Percentiles rank a stretch among this genome's conserved stretches.
Evolutionary conservation across 495 filamentous ascomycete genomes (phyloP).

Genomic region (Tuber indicum): DNA sequence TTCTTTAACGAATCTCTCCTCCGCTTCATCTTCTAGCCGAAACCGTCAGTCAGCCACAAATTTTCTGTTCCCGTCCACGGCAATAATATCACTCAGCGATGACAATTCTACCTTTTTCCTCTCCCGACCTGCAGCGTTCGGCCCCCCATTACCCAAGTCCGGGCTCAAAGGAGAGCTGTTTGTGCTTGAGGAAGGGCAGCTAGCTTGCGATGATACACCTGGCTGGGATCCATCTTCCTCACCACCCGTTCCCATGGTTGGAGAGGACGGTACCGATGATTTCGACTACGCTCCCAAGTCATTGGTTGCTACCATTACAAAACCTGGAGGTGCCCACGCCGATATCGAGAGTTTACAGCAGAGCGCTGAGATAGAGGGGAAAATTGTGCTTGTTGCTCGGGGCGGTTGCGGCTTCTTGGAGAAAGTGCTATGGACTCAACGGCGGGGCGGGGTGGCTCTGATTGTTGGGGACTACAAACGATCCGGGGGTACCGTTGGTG

Average conservation of each 20-base stretch:
- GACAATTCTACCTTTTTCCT: slow-evolving; percentile 97
- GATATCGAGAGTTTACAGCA: slow-evolving; percentile 95
- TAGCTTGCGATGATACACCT: slow-evolving; percentile 97
- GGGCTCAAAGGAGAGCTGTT: slow-evolving; percentile 44
- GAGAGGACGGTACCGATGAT: slow-evolving; percentile 85
- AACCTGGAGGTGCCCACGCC: slow-evolving; percentile 58
- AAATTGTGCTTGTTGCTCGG: slow-evolving; percentile 79
- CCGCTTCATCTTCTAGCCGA: slow-evolving; percentile 55
- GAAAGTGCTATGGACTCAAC: slow-evolving; percentile 93
- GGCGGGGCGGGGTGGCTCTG: slow-evolving; percentile 76
- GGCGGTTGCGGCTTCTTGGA: slow-evolving; percentile 95
- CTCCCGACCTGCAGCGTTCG: slow-evolving; percentile 88
- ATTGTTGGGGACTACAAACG: slow-evolving; percentile 91
- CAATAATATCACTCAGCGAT: slow-evolving; percentile 90
- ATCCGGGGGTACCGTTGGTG: slow-evolving; percentile 54
- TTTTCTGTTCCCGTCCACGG: slow-evolving; percentile 86
- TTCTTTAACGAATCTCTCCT: slow-evolving; percentile 49
- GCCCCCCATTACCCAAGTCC: slow-evolving; percentile 64
- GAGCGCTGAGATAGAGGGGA: slow-evolving; percentile 86
- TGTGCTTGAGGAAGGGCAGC: slow-evolving; percentile 62
- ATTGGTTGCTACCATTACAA: slow-evolving; percentile 37
- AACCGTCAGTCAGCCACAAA: slow-evolving; percentile 49
- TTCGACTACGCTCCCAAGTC: slow-evolving; percentile 28
- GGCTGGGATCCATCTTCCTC: slow-evolving; percentile 58
- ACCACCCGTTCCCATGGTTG: slow-evolving; percentile 14